Base-by-base conservation (phyloP, 768 basidiomycete genomes). In the Roridomyces roridus region DNA sequence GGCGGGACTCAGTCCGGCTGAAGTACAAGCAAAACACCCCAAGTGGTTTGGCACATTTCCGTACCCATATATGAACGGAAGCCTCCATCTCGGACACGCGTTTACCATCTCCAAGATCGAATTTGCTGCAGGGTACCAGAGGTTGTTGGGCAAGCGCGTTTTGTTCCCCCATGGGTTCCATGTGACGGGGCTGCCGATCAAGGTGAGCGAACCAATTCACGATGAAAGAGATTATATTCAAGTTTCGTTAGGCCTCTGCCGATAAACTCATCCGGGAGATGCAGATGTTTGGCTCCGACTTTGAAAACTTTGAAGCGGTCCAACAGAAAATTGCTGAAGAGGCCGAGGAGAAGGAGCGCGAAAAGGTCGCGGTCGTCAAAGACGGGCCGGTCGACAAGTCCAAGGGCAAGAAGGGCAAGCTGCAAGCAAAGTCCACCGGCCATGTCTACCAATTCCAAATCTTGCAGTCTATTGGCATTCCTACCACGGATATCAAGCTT, bases 21-120 rank as follows among this genome's bases (percentile, higher is more conserved):
- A 96, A 68, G 76, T 96, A 66, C 79, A 81, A 59, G 79, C 88
- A 67, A 85, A 87, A 74, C 85, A 86, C 72, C 96, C 96, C 18
- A 98, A 98, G 78, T 98, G 96, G 94, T 91, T 98, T 70, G 97
- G 96, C 50, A 97, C 87, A 75, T 96, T 91, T 73, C 96, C 96
- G 47, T 97, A 80, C 76, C 92, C 94, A 1, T 99, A 99, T 81
- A 98, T 98, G 94, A 99, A 99, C 68, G 97, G 97, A 41, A 92
- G 91, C 64, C 80, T 98, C 64, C 97, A 99, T 74, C 81, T 98
- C 23, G 97, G 97, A 21, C 97, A 99, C 74, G 96, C 91, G 1
- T 99, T 99, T 76, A 96, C 95, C 36, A 93, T 98, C 75, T 94
- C 93, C 52, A 99, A 99, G 77, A 89, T 98, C 71, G 97, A 99